Evolutionary conservation across 106 monocot species (phyloP), one percentile per base, ranked within the genome.

Genomic region (Phalaenopsis equestris): DNA sequence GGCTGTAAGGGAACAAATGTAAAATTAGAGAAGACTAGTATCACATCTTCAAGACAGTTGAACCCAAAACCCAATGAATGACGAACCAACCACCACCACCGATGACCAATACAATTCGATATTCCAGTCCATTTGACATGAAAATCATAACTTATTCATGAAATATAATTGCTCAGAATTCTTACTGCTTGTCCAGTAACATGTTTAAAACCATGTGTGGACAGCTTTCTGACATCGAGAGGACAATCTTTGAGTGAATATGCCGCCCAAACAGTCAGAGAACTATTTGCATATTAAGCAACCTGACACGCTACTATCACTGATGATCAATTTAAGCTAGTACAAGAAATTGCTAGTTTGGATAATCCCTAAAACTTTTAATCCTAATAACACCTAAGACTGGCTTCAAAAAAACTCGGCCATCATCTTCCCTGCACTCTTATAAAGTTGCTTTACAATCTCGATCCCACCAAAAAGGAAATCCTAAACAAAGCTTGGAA

Each of bases 1-100:
- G 99, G 99, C 99, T 99, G 99, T 82, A 93, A 94, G 83, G 86
- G 47, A 85, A 87, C 61, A 93, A 91, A 39, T 39, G 37, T 15
- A 70, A 70, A 70, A 70, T 61, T 61, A 70, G 61, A 38, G 70
- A 39, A 70, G 10, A 70, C 61, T 61, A 70, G 36, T 2, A 70
- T 70, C 38, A 21, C 70, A 70, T 64, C 90, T 79, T 89, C 88
- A 90, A 61, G 61, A 61, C 21, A 61, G 61, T 10, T 61, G 61
- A 61, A 61, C 61, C 61, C n/a, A 85, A 78, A 74, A 81, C 82
- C 88, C 88, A 86, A 85, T 81, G 85, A 86, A 85, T 81, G 83
- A 78, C 67, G 75, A 57, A 79, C 74, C 80, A 79, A 38, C 12
- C 12, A 38, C 14, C 64, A 10, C 64, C 36, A 70, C 61, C 61